A percentile compares a stretch with the other conserved stretches of the same genome.
These are phyloP conservation scores for Annulohypoxylon moriforme DNA, from an alignment of 495 filamentous ascomycete genomes.

Conservation along the genomic window DNA sequence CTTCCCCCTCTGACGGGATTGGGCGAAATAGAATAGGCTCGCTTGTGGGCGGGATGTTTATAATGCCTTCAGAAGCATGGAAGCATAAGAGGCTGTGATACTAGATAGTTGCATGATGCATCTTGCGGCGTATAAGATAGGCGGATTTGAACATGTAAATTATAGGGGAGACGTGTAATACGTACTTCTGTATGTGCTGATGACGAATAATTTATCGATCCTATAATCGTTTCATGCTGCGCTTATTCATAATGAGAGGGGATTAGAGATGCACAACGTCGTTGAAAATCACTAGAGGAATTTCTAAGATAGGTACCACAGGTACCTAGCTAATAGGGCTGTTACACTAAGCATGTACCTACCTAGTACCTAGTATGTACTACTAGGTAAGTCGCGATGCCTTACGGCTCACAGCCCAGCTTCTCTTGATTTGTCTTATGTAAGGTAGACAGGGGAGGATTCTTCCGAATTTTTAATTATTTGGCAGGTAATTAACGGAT, in stretches of 20 bases:
- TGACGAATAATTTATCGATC: background rate
- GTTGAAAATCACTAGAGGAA: too few relatives aligned
- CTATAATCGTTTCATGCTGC: background rate
- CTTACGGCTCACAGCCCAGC: background rate
- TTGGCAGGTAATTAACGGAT: background rate
- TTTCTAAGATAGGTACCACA: too few relatives aligned
- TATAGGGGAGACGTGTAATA: slow-evolving; percentile 25
- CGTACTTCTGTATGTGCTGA: slow-evolving; percentile 10
- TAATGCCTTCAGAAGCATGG: background rate
- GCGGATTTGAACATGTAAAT: slow-evolving; percentile 28
- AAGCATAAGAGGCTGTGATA: background rate
- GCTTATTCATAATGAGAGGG: background rate
- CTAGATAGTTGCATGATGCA: slow-evolving; percentile 44
- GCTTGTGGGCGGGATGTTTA: background rate
- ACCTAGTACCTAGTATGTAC: too few relatives aligned
- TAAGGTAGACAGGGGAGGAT: too few relatives aligned
- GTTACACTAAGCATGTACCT: too few relatives aligned
- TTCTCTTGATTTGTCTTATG: background rate
- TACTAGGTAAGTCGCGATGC: background rate
- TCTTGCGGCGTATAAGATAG: slow-evolving; percentile 34
- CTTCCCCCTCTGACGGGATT: background rate
- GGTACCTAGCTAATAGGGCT: too few relatives aligned
- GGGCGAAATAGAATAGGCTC: background rate
- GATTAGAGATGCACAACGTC: background rate
- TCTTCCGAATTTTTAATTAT: background rate